Evolutionary conservation across 805 yeast species (phyloP), one percentile per base, ranked within the genome.

Genomic region (Cyberlindnera sargentensis): DNA sequence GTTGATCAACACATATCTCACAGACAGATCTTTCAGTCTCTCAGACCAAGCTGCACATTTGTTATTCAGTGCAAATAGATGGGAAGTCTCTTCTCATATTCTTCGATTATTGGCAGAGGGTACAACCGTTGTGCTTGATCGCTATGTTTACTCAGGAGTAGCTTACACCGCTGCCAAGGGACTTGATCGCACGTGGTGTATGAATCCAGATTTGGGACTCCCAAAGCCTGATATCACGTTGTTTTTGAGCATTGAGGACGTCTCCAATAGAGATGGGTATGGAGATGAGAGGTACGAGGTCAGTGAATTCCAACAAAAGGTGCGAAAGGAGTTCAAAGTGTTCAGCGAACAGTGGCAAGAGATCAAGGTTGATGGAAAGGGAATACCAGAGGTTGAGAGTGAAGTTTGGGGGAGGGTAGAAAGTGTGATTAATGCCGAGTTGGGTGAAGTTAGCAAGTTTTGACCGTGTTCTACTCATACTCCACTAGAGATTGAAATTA

Each of bases 231-330:
- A 93, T 62, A 47, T 84, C 39, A 84, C 91, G 0, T 43, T 93
- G 1, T 93, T 91, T 52, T 65, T 93, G 46, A 80, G 85, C 33
- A 71, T 84, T 35, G 66, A 73, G 37, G 71, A 76, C 30, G 61
- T 53, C 31, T 44, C 47, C 8, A 71, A 59, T 20, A 70, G 98
- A 43, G 79, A 78, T 8, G 95, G 95, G 1, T 93, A 84, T 69
- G 99, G 99, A 10, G 84, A 80, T n/a, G 99, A 93, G 62, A 68
- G 96, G 42, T 93, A 93, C 64, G 99, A 93, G 61, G 74, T 72
- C 27, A 60, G 63, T 4, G 79, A 73, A 39, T 84, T 93, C 57
- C 99, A 93, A 58, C 61, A 65, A n/a, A 68, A 67, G 33, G 99
- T 93, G 4, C 76, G 78, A 46, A 36, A 55, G 8, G 68, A 79